Evolutionary conservation across 2,329 filamentous ascomycete genomes (phyloP).

Genomic region (Aspergillus proliferans): DNA sequence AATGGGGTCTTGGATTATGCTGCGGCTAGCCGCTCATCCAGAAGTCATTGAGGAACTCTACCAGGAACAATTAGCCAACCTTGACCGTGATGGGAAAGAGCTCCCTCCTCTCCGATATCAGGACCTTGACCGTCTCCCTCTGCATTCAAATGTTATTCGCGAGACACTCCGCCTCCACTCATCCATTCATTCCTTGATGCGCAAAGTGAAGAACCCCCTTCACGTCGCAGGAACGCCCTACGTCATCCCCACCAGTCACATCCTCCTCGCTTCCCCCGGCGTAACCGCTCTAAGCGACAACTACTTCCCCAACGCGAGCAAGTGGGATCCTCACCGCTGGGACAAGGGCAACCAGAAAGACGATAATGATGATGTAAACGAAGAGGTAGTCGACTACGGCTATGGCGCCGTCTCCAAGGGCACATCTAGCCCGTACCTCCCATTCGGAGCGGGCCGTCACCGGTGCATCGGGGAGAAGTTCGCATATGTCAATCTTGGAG

Average conservation of each 20-base stretch:
- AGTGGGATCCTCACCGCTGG: conserved; percentile 93
- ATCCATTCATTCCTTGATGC: conserved; percentile 92
- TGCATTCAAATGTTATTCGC: conserved; percentile 80
- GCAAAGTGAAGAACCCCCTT: conserved; percentile 84
- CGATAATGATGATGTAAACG: conserved; percentile 58
- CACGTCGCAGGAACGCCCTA: conserved; percentile 75
- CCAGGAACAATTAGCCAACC: conserved; percentile 67
- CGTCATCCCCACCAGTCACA: conserved; percentile 72
- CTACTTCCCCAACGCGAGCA: conserved; percentile 74
- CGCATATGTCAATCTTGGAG: conserved; percentile 84
- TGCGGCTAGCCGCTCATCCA: conserved; percentile 70
- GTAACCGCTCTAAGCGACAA: conserved; percentile 65
- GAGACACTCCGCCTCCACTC: conserved; percentile 90
- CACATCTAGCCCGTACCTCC: conserved; percentile 80
- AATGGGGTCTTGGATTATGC: conserved; percentile 76
- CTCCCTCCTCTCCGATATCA: conserved; percentile 72
- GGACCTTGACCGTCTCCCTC: conserved; percentile 67
- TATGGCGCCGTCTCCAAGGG: conserved; percentile 92
- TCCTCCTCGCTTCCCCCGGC: conserved; percentile 76
- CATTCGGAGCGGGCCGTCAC: conserved; percentile 88
- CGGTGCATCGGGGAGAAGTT: conserved; percentile 96
- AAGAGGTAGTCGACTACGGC: conserved; percentile 67
- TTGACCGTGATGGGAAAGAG: conserved; percentile 55
- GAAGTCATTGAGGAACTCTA: conserved; percentile 75
- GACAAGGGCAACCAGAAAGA: conserved; percentile 50